Percentiles rank a stretch among this genome's conserved stretches.
Evolutionary conservation across 345 rosid species (phyloP).

Genomic region (Heritiera fomes): DNA sequence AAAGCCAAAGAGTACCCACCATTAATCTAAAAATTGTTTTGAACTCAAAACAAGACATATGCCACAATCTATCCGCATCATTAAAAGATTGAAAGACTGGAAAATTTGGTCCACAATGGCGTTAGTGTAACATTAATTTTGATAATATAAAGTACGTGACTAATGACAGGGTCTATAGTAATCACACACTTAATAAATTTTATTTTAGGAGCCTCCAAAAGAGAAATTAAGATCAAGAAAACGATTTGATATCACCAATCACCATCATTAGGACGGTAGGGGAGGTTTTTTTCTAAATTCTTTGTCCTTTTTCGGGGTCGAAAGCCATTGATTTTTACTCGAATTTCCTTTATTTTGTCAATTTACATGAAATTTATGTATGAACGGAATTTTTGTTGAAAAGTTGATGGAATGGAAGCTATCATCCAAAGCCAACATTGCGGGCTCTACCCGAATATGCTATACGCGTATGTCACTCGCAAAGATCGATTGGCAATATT

Average conservation of each 20-base stretch:
- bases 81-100: constrained; percentile 24
- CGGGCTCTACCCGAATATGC: neutral
- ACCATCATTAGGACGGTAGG: neutral
- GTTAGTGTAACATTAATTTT: neutral
- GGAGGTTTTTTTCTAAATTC: neutral
- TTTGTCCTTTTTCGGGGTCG: neutral
- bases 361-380: neutral
- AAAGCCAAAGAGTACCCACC: constrained; percentile 14
- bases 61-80: constrained; percentile 12
- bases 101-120: constrained; percentile 21
- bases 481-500: neutral
- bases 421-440: neutral
- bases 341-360: neutral
- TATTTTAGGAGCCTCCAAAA: constrained; percentile 24
- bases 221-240: constrained; percentile 27
- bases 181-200: neutral
- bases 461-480: neutral
- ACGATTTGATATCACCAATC: constrained; percentile 4
- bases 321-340: neutral
- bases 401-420: neutral
- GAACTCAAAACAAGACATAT: constrained; percentile 7
- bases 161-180: constrained; percentile 19
- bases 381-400: constrained; percentile 15
- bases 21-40: constrained; percentile 6
- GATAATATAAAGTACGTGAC: constrained; percentile 17